These are phyloP conservation scores for Penicillium cataractarum DNA, from an alignment of 495 filamentous ascomycete species.

Conservation along the genomic window DNA sequence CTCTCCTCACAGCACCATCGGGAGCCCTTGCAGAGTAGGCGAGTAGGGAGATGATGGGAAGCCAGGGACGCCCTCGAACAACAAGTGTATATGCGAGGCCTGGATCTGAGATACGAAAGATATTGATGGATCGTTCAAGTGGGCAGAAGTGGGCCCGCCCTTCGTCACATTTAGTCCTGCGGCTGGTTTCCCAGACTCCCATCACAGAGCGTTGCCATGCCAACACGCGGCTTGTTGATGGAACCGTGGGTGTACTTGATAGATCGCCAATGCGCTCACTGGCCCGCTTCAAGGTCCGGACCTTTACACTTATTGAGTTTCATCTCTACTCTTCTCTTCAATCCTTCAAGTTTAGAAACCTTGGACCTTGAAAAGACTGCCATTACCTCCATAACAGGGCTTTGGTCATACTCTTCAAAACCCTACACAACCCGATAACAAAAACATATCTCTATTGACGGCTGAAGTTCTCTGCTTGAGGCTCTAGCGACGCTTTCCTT, in stretches of 20 bases:
- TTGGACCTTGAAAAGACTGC: conserved; percentile 2
- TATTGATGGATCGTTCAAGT: conserved; percentile 15
- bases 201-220: conserved; percentile 42
- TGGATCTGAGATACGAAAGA: conserved; percentile 15
- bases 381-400: background rate
- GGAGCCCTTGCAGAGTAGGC: conserved; percentile 27
- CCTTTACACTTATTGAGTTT: conserved; percentile 34
- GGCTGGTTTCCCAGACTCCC: conserved; percentile 43
- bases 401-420: background rate
- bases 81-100: conserved; percentile 17
- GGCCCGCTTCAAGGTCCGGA: conserved; percentile 29
- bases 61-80: conserved; percentile 11
- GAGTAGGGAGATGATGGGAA: conserved; percentile 10
- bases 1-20: conserved; percentile 26
- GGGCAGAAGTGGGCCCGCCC: conserved; percentile 24
- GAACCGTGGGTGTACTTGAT: conserved; percentile 41
- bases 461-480: conserved; percentile 17
- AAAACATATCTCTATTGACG: conserved; percentile 8
- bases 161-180: conserved; percentile 21
- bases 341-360: conserved; percentile 15
- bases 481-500: conserved; percentile 26
- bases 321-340: conserved; percentile 24
- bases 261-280: conserved; percentile 40
- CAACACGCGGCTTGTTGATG: conserved; percentile 52
- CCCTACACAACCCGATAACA: background rate